Evolutionary conservation across 2,329 filamentous ascomycete genomes (phyloP), one percentile per base, ranked within the genome.

Genomic region (Colletotrichum salicis): DNA sequence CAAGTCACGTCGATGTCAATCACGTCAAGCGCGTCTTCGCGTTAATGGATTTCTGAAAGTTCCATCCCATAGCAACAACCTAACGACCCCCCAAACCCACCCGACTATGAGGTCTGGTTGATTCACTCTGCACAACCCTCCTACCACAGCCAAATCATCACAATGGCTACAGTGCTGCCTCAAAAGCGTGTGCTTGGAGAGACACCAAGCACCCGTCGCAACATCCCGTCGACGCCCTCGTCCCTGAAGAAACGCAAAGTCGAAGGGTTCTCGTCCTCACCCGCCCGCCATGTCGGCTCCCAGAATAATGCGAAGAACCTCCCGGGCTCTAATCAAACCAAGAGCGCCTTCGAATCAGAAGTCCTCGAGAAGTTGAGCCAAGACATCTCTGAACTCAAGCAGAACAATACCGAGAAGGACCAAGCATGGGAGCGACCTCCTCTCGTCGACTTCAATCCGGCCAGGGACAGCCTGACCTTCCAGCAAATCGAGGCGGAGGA

Each of bases 401-500:
- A 94, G 77, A 94, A 89, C 82, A 98, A 97, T 82, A 88, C 93
- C 2, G 96, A 99, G 80, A 97, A 92, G 81, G 96, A 98, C 80
- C 96, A 99, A 82, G 89, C 94, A 79, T 99, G 96, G 97, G 91
- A 92, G 58, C 86, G 89, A 1, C 89, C 89, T 6, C 85, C 87
- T 0, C 84, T 89, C 5, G 80, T 79, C n/a, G 80, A 84, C 65
- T 90, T 89, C 71, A 76, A 83, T 71, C 87, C 91, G 10, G 80
- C 88, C 64, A 90, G 84, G 45, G 90, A 96, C 74, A 91, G 84
- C 75, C 86, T 99, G n/a, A 91, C 89, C 75, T 98, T 99, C 79
- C 96, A 99, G 83, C 93, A 97, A 78, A 99, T 99, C 76, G 97
- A 99, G 78, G 93, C 91, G 1, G 95, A 98, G 79, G 96, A 99